Percentiles rank a stretch among this genome's conserved stretches.
Conservation (phyloP, 768 basidiomycete genomes). For the Mycena sanguinolenta region DNA sequence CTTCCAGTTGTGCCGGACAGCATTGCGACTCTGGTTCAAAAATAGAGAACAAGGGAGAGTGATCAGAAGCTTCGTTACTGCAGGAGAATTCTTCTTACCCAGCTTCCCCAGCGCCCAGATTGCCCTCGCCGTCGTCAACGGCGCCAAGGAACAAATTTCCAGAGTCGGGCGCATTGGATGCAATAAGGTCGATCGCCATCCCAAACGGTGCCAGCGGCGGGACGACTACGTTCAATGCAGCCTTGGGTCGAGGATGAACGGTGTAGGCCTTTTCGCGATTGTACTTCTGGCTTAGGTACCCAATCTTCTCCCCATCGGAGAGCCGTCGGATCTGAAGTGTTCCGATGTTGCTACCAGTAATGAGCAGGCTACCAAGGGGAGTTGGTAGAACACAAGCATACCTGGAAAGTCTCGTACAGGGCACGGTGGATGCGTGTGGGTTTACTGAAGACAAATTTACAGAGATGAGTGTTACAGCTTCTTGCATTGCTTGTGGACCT, state of each 20-base stretch:
- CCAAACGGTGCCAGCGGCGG: conserved; percentile 10
- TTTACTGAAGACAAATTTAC: neutral
- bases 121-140: neutral
- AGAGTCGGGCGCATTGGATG: neutral
- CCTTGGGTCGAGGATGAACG: neutral
- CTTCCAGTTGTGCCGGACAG: conserved; percentile 11
- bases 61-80: neutral
- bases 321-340: neutral
- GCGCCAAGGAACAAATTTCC: conserved; percentile 7
- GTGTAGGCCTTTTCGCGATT: conserved; percentile 17
- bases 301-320: conserved; percentile 5
- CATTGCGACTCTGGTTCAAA: neutral
- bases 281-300: neutral
- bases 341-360: neutral
- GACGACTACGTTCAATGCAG: conserved; percentile 4
- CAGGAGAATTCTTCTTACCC: conserved; percentile 1
- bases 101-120: neutral
- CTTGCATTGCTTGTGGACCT: neutral
- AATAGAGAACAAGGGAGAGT: neutral
- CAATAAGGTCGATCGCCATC: conserved; percentile 6
- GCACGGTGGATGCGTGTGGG: neutral
- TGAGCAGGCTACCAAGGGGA: no score
- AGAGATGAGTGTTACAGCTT: neutral
- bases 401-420: conserved; percentile 12
- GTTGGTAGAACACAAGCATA: neutral